These are phyloP conservation scores for Meyerozyma smithsonii DNA, from an alignment of 1,139 yeast genomes.

Conservation along the genomic window DNA sequence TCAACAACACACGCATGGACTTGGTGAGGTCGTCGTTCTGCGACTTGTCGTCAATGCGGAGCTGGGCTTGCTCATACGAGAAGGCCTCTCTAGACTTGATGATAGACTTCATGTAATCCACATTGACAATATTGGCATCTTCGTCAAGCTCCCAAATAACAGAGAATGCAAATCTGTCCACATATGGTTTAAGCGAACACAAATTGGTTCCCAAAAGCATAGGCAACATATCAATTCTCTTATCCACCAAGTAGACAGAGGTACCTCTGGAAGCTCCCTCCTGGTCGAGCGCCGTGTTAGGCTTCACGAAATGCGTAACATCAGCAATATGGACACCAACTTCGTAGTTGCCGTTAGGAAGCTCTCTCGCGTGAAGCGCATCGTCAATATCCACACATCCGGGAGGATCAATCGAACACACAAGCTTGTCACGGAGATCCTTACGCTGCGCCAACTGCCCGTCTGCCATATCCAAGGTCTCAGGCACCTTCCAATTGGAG, in stretches of 20 bases:
- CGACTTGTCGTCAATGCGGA: slow-evolving; percentile 76
- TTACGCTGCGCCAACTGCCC: slow-evolving; percentile 60
- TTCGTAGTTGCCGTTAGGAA: slow-evolving; percentile 92
- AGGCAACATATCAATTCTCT: slow-evolving; percentile 98
- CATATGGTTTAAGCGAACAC: slow-evolving; percentile 92
- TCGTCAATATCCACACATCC: slow-evolving; percentile 99
- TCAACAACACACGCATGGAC: slow-evolving; percentile 80
- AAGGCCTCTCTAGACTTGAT: slow-evolving; percentile 92
- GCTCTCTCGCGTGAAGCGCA: slow-evolving; percentile 80
- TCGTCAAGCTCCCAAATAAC: slow-evolving; percentile 93
- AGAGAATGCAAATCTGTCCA: slow-evolving; percentile 93
- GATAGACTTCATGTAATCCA: slow-evolving; percentile 79
- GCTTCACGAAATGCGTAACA: slow-evolving; percentile 94
- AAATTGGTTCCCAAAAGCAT: slow-evolving; percentile 91
- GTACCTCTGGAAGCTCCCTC: slow-evolving; percentile 99
- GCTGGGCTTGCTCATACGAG: slow-evolving; percentile 90
- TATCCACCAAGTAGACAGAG: slow-evolving; percentile 95
- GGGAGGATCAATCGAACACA: slow-evolving; percentile 97
- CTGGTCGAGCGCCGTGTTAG: slow-evolving; percentile 85
- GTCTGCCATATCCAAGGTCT: slow-evolving; percentile 52
- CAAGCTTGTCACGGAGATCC: slow-evolving; percentile 82
- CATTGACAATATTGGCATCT: slow-evolving; percentile 80
- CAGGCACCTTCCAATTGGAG: slow-evolving; percentile 87
- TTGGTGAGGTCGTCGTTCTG: slow-evolving; percentile 80
- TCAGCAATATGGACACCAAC: slow-evolving; percentile 99